A percentile compares a stretch with the other conserved stretches of the same genome.
These are phyloP conservation scores for carrot (Daucus carota) DNA, from an alignment of 129 eudicot species.

Conservation along the genomic window DNA sequence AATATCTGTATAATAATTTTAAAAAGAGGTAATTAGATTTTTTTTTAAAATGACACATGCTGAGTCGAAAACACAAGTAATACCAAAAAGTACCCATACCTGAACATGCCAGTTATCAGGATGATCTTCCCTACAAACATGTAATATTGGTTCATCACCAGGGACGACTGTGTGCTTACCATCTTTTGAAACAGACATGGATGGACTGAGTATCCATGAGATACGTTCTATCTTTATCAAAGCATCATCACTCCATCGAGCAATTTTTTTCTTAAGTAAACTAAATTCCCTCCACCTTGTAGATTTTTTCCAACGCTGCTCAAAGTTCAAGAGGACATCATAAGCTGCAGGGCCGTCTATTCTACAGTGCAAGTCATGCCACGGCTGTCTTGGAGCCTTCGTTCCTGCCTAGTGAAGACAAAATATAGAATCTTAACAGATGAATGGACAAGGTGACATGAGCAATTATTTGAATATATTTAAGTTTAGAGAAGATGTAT, in stretches of 20 bases:
- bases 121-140: slow-evolving; percentile 55
- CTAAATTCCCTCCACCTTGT: slow-evolving; percentile 79
- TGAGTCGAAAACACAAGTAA: background rate
- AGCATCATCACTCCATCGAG: slow-evolving; percentile 89
- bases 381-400: slow-evolving; percentile 95
- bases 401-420: slow-evolving; percentile 52
- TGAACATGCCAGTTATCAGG: slow-evolving; percentile 98
- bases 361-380: slow-evolving; percentile 95
- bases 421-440: background rate
- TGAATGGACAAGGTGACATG: background rate
- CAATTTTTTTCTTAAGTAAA: slow-evolving; percentile 50
- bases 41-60: background rate
- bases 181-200: slow-evolving; percentile 29
- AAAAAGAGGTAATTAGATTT: slow-evolving; percentile 16
- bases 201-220: slow-evolving; percentile 95
- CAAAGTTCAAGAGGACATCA: slow-evolving; percentile 90
- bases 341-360: slow-evolving; percentile 98
- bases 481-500: background rate
- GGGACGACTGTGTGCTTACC: slow-evolving; percentile 43
- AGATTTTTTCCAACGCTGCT: slow-evolving; percentile 93
- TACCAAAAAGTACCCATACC: slow-evolving; percentile 30
- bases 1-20: slow-evolving; percentile 58
- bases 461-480: background rate
- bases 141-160: slow-evolving; percentile 67
- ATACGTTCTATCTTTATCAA: slow-evolving; percentile 82